Base-by-base conservation (phyloP, 2,329 filamentous ascomycete genomes). In the Monosporascus sp. region DNA sequence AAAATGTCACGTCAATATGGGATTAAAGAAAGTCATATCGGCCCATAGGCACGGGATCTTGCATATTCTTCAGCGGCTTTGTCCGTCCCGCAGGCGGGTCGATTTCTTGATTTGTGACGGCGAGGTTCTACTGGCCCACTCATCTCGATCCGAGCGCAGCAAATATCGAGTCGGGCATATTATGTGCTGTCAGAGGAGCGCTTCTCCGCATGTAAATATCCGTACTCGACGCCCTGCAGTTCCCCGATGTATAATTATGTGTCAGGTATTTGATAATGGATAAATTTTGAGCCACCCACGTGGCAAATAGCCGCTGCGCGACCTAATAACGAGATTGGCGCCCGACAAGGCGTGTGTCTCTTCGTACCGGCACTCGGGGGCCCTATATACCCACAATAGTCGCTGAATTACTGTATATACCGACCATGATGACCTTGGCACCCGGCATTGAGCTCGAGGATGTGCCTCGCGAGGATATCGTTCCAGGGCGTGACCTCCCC, bases 201-300 rank as follows among this genome's bases (percentile, higher is more conserved):
- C 31, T 46, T 46, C 43, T 46, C 43, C 43, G 43, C 43, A 46
- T 46, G 43, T 24, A 46, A 31, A 18, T 31, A 46, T 46, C 43
- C 43, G 43, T 24, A 18, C n/a, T 18, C 43, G 43, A 46, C 43
- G 5, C 24, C 6, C 18, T 41, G 38, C 38, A 41, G 17, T 11
- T 41, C 38, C 17, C 38, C 18, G 17, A 5, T 15, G 37, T 49
- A 57, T 59, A 60, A 59, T 56, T 31, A 60, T 61, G 55, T 59
- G 59, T 59, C 59, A 59, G 57, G 41, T 47, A 49, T 59, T 52
- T 51, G 39, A 49, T 51, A 49, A 46, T 52, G 43, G 49, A 53
- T 53, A 52, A 53, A 53, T 43, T 55, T 51, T 52, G 52, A 50
- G 52, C 50, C 52, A 53, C 57, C 56, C 57, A 61, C 59, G 59